Percentiles rank a stretch among this genome's conserved stretches.
Evolutionary conservation across 2,329 filamentous ascomycete genomes (phyloP).

Genomic region (Tothia fuscella): DNA sequence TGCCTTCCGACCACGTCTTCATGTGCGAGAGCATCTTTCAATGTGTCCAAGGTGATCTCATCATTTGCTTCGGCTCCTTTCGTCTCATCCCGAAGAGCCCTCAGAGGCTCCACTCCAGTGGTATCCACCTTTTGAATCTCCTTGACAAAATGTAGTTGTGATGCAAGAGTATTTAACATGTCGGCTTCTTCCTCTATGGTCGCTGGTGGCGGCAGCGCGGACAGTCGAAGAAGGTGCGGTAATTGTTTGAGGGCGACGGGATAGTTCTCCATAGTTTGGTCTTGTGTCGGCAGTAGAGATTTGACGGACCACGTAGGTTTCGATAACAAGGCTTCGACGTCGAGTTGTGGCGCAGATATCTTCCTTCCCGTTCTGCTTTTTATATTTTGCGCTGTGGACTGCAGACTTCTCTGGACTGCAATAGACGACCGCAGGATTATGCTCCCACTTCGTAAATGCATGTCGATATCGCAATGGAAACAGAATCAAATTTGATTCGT

Average conservation of each 20-base stretch:
- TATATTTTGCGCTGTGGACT: no score
- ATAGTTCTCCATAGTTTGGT: constrained; percentile 19
- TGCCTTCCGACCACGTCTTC: constrained; percentile 50
- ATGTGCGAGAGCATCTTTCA: constrained; percentile 43
- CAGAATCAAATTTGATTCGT: no score
- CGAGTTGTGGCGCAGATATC: constrained; percentile 1
- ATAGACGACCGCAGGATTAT: no score
- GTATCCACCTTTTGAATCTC: constrained; percentile 74
- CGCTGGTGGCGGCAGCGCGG: constrained; percentile 66
- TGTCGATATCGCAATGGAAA: no score
- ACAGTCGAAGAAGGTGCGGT: constrained; percentile 75
- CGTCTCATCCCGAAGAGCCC: constrained; percentile 73
- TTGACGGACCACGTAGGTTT: constrained; percentile 75
- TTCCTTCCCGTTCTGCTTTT: no score
- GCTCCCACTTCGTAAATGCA: no score
- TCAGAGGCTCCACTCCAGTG: constrained; percentile 56
- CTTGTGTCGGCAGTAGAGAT: constrained; percentile 50
- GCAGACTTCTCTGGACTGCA: no score
- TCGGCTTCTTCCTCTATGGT: constrained; percentile 48
- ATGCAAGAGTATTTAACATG: constrained; percentile 64
- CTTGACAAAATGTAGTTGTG: constrained; percentile 84
- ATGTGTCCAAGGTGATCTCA: constrained; percentile 45
- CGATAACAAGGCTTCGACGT: constrained; percentile 2
- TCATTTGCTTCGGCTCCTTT: constrained; percentile 35
- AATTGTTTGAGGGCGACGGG: constrained; percentile 55